These are phyloP conservation scores for Henningerozyma blattae DNA, from an alignment of 805 yeast species.

Conservation along the genomic window DNA sequence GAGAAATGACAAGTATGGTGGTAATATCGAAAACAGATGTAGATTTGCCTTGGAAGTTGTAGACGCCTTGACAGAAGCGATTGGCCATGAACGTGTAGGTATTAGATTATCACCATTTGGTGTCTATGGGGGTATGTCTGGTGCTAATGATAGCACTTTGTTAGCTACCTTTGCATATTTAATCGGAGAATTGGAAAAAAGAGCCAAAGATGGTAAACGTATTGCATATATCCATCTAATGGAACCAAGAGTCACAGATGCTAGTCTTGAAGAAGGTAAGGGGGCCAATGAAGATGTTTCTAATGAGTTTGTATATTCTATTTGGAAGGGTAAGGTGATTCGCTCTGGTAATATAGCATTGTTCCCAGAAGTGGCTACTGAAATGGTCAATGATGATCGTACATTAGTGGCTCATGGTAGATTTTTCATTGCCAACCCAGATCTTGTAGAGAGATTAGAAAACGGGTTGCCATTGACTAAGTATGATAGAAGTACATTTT, in stretches of 20 bases:
- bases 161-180: slow-evolving; percentile 29
- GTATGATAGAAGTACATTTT: slow-evolving; percentile 40
- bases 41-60: slow-evolving; percentile 35
- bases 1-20: slow-evolving; percentile 43
- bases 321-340: slow-evolving; percentile 35
- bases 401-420: slow-evolving; percentile 37
- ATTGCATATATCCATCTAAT: slow-evolving; percentile 30
- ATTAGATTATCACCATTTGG: slow-evolving; percentile 39
- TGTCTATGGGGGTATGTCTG: slow-evolving; percentile 27
- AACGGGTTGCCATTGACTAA: slow-evolving; percentile 28
- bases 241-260: slow-evolving; percentile 29
- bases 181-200: slow-evolving; percentile 27
- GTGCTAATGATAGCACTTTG: slow-evolving; percentile 21
- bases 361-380: slow-evolving; percentile 18
- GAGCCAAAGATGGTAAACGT: slow-evolving; percentile 23
- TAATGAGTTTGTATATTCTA: slow-evolving; percentile 29
- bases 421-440: slow-evolving; percentile 43
- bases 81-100: slow-evolving; percentile 40
- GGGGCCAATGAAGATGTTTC: slow-evolving; percentile 21
- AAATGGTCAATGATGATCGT: slow-evolving; percentile 27
- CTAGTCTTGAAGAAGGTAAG: slow-evolving; percentile 15
- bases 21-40: slow-evolving; percentile 38
- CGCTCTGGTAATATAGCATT: slow-evolving; percentile 28
- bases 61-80: slow-evolving; percentile 35
- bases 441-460: slow-evolving; percentile 32